Base-by-base conservation (phyloP, 2,329 filamentous ascomycete species). In the Samsoniella hepiali region DNA sequence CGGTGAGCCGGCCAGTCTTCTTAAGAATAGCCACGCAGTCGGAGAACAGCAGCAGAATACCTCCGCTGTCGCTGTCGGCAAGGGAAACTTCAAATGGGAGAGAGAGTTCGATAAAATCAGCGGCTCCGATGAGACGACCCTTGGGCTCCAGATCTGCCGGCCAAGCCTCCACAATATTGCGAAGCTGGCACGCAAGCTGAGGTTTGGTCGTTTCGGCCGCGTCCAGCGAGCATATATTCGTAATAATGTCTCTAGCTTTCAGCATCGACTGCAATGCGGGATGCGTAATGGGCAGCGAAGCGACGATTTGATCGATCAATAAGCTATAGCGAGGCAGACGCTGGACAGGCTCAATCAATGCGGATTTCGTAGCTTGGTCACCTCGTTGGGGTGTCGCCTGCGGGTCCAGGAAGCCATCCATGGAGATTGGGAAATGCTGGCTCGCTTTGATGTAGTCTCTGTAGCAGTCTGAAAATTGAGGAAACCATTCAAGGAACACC, bases 291-390 rank as follows among this genome's bases (percentile, higher is more conserved):
- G 94, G 93, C 22, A 98, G 83, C 65, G 90, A 93, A 68, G 89
- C 88, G 55, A 95, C 86, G 72, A 99, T 97, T 71, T 96, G 93
- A 77, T 99, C 95, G 69, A 99, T 98, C 72, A 98, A 89, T 42
- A 99, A 81, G 71, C 92, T 97, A 77, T 99, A 99, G 32, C 95
- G 89, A 32, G 95, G 95, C 59, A 99, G 83, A 59, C 95, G 85
- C 75, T 99, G 95, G 0, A 99, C 93, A 2, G 95, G 95, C 76
- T 99, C 95, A 73, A 99, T 99, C 62, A 99, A 84, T 66, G 95
- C 85, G 3, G 95, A 98, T 56, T 91, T 93, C 61, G 98, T 84
- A 63, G 88, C 86, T 77, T 99, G 95, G 74, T 98, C 95, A 62
- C 95, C 94, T 9, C 55, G 55, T n/a, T 62, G 60, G 10, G 51